Evolutionary conservation across 2,329 filamentous ascomycete genomes (phyloP), one percentile per base, ranked within the genome.

Genomic region (Ophioceras dolichostomum): DNA sequence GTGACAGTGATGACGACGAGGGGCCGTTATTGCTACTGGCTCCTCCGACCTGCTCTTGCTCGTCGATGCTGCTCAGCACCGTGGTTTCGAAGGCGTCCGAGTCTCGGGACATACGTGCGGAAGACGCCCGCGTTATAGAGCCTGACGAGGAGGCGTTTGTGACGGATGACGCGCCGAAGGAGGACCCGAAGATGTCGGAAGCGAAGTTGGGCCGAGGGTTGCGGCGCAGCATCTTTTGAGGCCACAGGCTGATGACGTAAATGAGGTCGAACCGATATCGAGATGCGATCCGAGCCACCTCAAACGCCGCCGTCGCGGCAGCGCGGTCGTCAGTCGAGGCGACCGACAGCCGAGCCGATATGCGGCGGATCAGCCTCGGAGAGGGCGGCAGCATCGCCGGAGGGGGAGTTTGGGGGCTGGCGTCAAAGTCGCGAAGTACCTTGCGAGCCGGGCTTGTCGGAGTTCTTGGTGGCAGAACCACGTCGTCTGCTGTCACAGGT

Each of bases 231-330:
- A 50, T 48, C 27, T 49, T 43, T 27, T 50, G 59, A 4, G 72
- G 70, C 71, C 72, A 75, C 12, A 76, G 54, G 43, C 70, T 74
- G 43, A 75, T 65, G 21, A 76, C 63, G 44, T 76, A 77, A 10
- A 76, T 60, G 18, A 76, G 57, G 44, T 74, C 68, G 37, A 77
- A 74, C 37, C 70, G 61, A 50, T 73, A 73, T 37, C 65, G 64
- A 4, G 58, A 61, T 5, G 73, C 72, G 28, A 77, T 71, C 22
- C 67, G 59, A 1, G 70, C 69, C 7, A 68, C 68, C 49, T 71
- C 64, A 33, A 71, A 65, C 7, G 71, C 71, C 3, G 68, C 70
- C 0, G 61, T 55, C 14, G 63, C 56, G 12, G 65, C 65, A 10
- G 64, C 62, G 2, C 34, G 27, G 16, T 36, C 34, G 9, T 36